Percentiles rank a stretch among this genome's conserved stretches.
Evolutionary conservation across 2,329 filamentous ascomycete species (phyloP).

Genomic region (Cladosporium sp.): DNA sequence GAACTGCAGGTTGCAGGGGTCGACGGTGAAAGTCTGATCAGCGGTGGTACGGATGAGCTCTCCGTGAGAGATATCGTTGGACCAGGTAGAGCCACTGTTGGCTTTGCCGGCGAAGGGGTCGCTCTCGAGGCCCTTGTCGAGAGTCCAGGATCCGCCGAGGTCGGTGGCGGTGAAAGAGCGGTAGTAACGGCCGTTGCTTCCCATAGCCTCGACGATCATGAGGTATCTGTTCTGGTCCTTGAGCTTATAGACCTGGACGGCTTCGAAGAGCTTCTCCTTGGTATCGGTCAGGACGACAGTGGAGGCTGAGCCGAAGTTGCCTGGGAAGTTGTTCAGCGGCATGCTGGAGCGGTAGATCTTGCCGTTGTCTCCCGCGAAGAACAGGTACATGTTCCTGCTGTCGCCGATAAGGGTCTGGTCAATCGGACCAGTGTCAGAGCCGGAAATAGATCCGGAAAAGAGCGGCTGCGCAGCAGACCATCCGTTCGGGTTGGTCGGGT

Average conservation of each 20-base stretch:
- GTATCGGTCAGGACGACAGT: conserved; percentile 52
- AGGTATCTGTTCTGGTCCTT: conserved; percentile 54
- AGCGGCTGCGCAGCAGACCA: conserved; percentile 54
- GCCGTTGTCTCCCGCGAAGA: conserved; percentile 65
- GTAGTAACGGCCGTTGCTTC: conserved; percentile 58
- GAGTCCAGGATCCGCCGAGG: conserved; percentile 55
- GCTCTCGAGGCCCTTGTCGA: conserved; percentile 52
- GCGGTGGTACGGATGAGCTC: conserved; percentile 54
- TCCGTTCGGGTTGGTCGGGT: conserved; percentile 55
- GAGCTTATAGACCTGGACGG: conserved; percentile 62
- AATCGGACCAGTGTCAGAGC: conserved; percentile 52
- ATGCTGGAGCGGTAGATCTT: conserved; percentile 62
- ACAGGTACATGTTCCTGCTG: conserved; percentile 59
- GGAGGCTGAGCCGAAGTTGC: conserved; percentile 52
- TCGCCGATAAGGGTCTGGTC: conserved; percentile 64
- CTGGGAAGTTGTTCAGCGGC: conserved; percentile 59
- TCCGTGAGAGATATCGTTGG: conserved; percentile 64
- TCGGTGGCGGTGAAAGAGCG: conserved; percentile 60
- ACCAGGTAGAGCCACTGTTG: conserved; percentile 63
- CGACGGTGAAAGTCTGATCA: conserved; percentile 61
- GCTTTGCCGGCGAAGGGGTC: conserved; percentile 62
- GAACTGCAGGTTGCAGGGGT: conserved; percentile 61
- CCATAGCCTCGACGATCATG: conserved; percentile 64
- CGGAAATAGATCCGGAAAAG: conserved; percentile 51
- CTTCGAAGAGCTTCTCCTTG: conserved; percentile 59